Percentiles rank a stretch among this genome's conserved stretches.
Conservation (phyloP, 1,139 yeast species). For the Sugiyamaella paludigena region DNA sequence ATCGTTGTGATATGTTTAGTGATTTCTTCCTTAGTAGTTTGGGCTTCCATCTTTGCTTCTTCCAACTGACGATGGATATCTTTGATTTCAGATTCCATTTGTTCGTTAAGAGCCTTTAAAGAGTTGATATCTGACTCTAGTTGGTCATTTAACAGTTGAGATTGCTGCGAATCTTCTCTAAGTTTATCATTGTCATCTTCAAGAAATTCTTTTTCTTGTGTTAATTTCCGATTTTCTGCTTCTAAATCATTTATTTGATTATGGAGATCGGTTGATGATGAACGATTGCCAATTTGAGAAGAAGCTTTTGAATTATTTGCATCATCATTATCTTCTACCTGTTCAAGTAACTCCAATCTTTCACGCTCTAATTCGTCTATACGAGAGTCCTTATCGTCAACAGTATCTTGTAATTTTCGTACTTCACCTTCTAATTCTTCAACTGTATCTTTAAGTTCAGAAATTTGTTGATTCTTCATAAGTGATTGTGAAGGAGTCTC, state of each 20-base stretch:
- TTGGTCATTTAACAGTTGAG: not conserved
- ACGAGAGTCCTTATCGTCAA: conserved; percentile 16
- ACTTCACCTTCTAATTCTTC: conserved; percentile 16
- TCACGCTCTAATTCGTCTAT: conserved; percentile 17
- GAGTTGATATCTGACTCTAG: conserved; percentile 15
- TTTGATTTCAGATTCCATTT: conserved; percentile 29
- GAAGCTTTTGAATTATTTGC: not conserved
- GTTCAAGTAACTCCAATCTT: conserved; percentile 7
- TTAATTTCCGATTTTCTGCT: conserved; percentile 8
- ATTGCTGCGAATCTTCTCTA: conserved; percentile 10
- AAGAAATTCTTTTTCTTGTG: conserved; percentile 22
- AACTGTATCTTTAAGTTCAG: conserved; percentile 6
- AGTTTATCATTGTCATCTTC: conserved; percentile 20
- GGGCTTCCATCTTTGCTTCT: not conserved
- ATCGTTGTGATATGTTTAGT: not conserved
- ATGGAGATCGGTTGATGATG: too few species aligned
- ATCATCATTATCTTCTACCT: conserved; percentile 1
- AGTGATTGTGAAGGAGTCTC: not conserved
- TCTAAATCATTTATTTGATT: conserved; percentile 23
- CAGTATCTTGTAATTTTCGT: conserved; percentile 7
- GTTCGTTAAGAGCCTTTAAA: conserved; percentile 21
- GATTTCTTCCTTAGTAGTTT: conserved; percentile 19
- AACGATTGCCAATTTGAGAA: not conserved
- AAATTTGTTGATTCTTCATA: conserved; percentile 4
- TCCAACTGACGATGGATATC: conserved; percentile 21